These are phyloP conservation scores for Cylindrodendrum hubeiense DNA, from an alignment of 2,329 filamentous ascomycete genomes.

Conservation along the genomic window DNA sequence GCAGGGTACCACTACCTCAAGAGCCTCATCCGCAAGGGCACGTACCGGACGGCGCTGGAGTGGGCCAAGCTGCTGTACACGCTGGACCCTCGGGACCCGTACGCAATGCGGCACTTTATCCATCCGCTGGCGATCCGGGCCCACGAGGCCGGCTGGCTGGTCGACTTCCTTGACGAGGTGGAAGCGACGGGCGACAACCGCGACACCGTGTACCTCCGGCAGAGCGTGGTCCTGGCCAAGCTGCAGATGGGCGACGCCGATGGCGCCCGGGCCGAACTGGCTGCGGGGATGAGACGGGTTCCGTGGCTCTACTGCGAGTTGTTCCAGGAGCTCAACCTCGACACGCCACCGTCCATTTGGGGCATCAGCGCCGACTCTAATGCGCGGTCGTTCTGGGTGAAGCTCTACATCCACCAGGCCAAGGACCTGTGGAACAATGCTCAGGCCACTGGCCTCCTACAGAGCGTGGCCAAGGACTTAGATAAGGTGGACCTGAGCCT, in stretches of 20 bases:
- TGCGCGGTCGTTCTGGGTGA: conserved; percentile 74
- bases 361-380: conserved; percentile 75
- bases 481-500: conserved; percentile 55
- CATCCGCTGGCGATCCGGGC: conserved; percentile 89
- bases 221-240: conserved; percentile 82
- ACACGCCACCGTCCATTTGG: conserved; percentile 86
- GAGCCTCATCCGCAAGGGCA: conserved; percentile 90
- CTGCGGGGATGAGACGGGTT: conserved; percentile 75
- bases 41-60: conserved; percentile 91
- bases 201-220: conserved; percentile 75
- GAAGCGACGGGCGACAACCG: conserved; percentile 51
- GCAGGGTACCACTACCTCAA: conserved; percentile 90
- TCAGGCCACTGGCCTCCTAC: conserved; percentile 75
- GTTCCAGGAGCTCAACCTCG: conserved; percentile 83
- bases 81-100: conserved; percentile 83
- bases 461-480: conserved; percentile 74
- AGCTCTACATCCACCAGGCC: conserved; percentile 80
- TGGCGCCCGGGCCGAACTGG: conserved; percentile 74
- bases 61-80: conserved; percentile 90
- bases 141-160: conserved; percentile 79
- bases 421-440: conserved; percentile 90
- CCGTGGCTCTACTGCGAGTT: conserved; percentile 89
- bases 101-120: conserved; percentile 83
- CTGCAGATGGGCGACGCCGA: conserved; percentile 76
- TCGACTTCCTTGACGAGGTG: conserved; percentile 72